phyloP scores from a whole-genome alignment of 1,284 basidiomycete genomes.

The Apiotrichum gracile region DNA sequence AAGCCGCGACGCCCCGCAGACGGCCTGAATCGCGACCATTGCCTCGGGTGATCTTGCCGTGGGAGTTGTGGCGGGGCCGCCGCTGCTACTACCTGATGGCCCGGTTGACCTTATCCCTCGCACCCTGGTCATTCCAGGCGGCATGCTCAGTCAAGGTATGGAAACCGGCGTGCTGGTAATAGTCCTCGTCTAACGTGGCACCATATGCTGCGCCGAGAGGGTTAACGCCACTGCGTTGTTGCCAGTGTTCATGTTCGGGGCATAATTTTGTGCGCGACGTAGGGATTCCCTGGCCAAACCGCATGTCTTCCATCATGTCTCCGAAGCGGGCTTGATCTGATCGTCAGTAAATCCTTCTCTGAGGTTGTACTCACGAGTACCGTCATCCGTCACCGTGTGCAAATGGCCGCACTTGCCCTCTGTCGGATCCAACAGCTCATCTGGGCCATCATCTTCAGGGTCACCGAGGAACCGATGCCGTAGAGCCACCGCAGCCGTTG shows the following conservation, averaged over 20 bases:
- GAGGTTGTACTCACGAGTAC: constrained; percentile 32
- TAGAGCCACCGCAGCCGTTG: constrained; percentile 68
- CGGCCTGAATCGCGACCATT: too few relatives aligned
- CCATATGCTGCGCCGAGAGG: constrained; percentile 24
- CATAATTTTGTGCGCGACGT: constrained; percentile 25
- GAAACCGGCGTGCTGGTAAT: constrained; percentile 15
- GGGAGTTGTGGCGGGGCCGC: too few relatives aligned
- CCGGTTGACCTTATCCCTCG: too few relatives aligned
- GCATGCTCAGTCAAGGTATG: constrained; percentile 6
- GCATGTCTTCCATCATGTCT: constrained; percentile 28
- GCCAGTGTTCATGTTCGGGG: constrained; percentile 43
- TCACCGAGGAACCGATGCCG: constrained; percentile 65
- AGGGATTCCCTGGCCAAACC: constrained; percentile 40
- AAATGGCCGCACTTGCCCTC: constrained; percentile 40
- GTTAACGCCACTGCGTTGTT: constrained; percentile 33
- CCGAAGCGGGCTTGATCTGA: constrained; percentile 36
- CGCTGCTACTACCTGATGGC: too few relatives aligned
- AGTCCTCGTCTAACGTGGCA: constrained; percentile 12
- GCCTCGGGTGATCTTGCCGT: not conserved
- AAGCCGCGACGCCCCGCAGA: too few relatives aligned
- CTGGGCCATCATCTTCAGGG: constrained; percentile 19
- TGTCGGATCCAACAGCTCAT: constrained; percentile 20
- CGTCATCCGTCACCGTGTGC: constrained; percentile 24
- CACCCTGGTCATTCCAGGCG: constrained; percentile 11
- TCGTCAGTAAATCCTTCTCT: not conserved